Evolutionary conservation across 1,284 basidiomycete genomes (phyloP).

Genomic region (Pyrrhoderma lamaoense): DNA sequence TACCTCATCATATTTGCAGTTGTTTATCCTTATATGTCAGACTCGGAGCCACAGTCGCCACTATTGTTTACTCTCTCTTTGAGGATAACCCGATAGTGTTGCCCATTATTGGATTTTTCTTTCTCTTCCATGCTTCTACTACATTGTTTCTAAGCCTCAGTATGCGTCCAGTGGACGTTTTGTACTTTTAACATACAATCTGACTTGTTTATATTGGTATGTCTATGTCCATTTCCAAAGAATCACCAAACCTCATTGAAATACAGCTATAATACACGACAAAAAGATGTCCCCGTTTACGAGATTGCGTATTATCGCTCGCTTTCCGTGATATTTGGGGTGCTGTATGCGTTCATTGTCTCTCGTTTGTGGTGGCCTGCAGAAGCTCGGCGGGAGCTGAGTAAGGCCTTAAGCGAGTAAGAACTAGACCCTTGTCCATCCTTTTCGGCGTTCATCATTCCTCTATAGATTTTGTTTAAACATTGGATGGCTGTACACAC

Average conservation of each 20-base stretch:
- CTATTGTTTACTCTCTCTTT: slow-evolving; percentile 64
- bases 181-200: slow-evolving; percentile 84
- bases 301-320: slow-evolving; percentile 74
- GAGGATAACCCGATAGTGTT: slow-evolving; percentile 71
- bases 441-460: not conserved
- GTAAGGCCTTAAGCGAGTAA: slow-evolving; percentile 80
- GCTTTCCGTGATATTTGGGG: slow-evolving; percentile 78
- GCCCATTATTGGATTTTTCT: slow-evolving; percentile 81
- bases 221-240: slow-evolving; percentile 23
- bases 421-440: slow-evolving; percentile 24
- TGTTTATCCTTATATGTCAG: slow-evolving; percentile 31
- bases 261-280: slow-evolving; percentile 74
- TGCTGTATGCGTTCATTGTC: slow-evolving; percentile 83
- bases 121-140: slow-evolving; percentile 94
- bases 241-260: not conserved
- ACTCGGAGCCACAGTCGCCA: slow-evolving; percentile 74
- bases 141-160: slow-evolving; percentile 74
- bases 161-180: slow-evolving; percentile 81
- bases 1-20: not conserved
- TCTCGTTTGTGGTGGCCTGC: slow-evolving; percentile 93
- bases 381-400: slow-evolving; percentile 84
- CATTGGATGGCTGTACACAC: slow-evolving; percentile 79
- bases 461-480: slow-evolving; percentile 66
- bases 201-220: slow-evolving; percentile 83
- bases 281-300: slow-evolving; percentile 60